These are phyloP conservation scores for Aspergillus pseudoviridinutans DNA, from an alignment of 2,329 filamentous ascomycete genomes.

Conservation along the genomic window DNA sequence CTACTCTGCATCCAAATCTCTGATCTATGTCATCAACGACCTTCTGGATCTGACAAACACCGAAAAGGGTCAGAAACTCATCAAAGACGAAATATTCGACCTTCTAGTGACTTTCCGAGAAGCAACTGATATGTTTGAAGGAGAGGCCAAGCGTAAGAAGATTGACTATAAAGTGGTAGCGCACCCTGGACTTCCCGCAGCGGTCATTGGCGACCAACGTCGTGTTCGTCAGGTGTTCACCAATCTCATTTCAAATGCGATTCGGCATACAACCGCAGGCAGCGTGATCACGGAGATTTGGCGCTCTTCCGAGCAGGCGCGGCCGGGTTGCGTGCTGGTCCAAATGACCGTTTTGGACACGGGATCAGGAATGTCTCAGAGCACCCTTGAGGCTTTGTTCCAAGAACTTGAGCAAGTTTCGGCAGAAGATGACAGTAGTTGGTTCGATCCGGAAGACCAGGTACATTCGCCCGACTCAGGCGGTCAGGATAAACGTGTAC, in stretches of 20 bases:
- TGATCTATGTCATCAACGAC: conserved; percentile 94
- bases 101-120: conserved; percentile 66
- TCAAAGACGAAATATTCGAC: conserved; percentile 79
- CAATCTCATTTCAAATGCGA: conserved; percentile 80
- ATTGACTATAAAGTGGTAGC: conserved; percentile 66
- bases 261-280: conserved; percentile 69
- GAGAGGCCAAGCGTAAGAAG: conserved; percentile 71
- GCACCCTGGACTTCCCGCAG: conserved; percentile 62
- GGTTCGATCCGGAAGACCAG: conserved; percentile 31
- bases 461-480: background rate
- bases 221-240: conserved; percentile 77
- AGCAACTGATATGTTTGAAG: conserved; percentile 68
- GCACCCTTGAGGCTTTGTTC: conserved; percentile 58
- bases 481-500: conserved; percentile 41
- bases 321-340: conserved; percentile 57
- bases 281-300: conserved; percentile 68
- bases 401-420: conserved; percentile 64
- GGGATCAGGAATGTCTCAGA: conserved; percentile 59
- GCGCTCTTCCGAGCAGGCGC: conserved; percentile 43
- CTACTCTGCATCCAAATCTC: conserved; percentile 84
- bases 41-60: conserved; percentile 83
- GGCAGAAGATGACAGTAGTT: conserved; percentile 48
- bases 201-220: conserved; percentile 73
- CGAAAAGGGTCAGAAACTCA: conserved; percentile 72
- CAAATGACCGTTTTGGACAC: conserved; percentile 76